These are phyloP conservation scores for Austroboletus eburneus DNA, from an alignment of 768 basidiomycete species.

Conservation along the genomic window DNA sequence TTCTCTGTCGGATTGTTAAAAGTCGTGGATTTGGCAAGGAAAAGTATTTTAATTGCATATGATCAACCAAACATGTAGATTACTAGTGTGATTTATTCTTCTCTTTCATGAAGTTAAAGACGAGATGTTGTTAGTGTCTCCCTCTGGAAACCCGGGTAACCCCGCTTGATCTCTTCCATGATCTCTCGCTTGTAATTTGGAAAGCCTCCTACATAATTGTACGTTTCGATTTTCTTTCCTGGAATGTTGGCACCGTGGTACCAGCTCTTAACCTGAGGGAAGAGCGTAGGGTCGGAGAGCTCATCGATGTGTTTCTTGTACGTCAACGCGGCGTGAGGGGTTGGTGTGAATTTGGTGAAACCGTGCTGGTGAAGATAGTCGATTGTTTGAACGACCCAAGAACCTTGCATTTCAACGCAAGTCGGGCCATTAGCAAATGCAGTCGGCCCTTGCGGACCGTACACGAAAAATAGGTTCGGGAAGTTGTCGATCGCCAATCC, in stretches of 20 bases:
- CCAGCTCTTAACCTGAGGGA: constrained; percentile 7
- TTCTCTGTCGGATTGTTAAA: no score
- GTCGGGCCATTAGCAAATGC: constrained; percentile 8
- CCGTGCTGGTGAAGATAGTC: constrained; percentile 3
- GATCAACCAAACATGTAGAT: no score
- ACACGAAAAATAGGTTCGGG: constrained; percentile 12
- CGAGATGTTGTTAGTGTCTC: neutral
- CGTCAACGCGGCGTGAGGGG: constrained; percentile 1
- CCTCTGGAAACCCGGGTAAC: constrained; percentile 12
- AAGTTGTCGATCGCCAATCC: constrained; percentile 15
- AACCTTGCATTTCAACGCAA: constrained; percentile 5
- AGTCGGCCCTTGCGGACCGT: constrained; percentile 14
- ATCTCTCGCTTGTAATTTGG: constrained; percentile 8
- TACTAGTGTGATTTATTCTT: neutral
- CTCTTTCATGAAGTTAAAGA: neutral
- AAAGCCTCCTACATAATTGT: constrained; percentile 5
- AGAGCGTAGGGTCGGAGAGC: constrained; percentile 2
- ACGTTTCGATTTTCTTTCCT: constrained; percentile 6
- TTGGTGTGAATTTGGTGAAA: constrained; percentile 11
- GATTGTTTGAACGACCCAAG: constrained; percentile 13
- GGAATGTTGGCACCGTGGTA: constrained; percentile 4
- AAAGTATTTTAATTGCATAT: no score
- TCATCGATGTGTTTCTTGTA: constrained; percentile 10
- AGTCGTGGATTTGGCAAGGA: no score
- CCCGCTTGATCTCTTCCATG: constrained; percentile 7